phyloP scores from a whole-genome alignment of 83 land plant species.

The Thuja plicata region DNA sequence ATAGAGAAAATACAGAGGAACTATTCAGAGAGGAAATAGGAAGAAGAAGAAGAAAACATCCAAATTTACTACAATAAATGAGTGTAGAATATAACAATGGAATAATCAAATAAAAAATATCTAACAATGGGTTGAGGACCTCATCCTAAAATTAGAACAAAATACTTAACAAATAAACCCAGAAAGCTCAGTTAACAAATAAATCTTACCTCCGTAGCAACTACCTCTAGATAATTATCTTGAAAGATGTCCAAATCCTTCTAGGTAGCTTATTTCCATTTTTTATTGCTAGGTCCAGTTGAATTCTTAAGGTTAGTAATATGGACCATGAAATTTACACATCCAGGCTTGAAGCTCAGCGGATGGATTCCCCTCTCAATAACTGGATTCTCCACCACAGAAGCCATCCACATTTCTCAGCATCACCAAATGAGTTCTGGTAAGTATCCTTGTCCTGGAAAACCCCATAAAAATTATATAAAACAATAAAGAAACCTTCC shows the following conservation, averaged over 20 bases:
- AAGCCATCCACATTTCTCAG: too few relatives aligned
- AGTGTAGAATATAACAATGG: neutral
- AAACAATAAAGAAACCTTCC: too few relatives aligned
- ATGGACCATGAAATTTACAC: conserved; percentile 54
- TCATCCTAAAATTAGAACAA: conserved; percentile 4
- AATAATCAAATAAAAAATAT: neutral
- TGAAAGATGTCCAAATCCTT: conserved; percentile 51
- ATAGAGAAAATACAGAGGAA: neutral
- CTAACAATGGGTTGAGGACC: neutral
- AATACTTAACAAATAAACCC: neutral
- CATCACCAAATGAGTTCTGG: too few relatives aligned
- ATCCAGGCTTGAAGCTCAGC: conserved; percentile 54
- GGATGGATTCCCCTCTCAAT: conserved; percentile 19
- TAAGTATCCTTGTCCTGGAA: too few relatives aligned
- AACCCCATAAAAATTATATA: too few relatives aligned
- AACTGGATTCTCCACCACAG: too few relatives aligned
- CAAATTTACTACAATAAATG: too few relatives aligned
- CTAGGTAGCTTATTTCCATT: conserved; percentile 39
- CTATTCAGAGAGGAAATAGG: too few relatives aligned
- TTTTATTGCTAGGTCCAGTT: conserved; percentile 34
- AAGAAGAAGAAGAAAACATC: neutral
- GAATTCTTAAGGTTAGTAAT: conserved; percentile 64
- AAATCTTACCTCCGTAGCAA: conserved; percentile 57
- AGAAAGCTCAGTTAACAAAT: neutral
- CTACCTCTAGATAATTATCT: conserved; percentile 79